Conservation (phyloP, 257 asterid genomes). For the Ehretia macrophylla region DNA sequence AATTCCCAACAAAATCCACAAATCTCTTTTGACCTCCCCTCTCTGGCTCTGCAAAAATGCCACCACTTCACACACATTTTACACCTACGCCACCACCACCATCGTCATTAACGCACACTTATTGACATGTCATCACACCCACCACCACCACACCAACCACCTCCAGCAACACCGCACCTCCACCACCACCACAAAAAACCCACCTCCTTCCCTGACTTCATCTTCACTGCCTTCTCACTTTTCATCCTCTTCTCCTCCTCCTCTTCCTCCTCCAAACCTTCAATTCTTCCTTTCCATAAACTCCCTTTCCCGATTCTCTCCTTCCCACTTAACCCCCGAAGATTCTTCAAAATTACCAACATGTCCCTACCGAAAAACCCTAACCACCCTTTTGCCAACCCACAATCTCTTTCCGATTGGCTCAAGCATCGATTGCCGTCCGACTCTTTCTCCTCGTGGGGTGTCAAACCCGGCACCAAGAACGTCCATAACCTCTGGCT, state of each 20-base stretch:
- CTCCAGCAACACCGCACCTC: conserved; percentile 28
- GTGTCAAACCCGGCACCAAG: conserved; percentile 89
- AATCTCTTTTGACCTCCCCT: conserved; percentile 1
- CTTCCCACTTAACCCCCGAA: conserved; percentile 49
- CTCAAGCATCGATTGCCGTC: conserved; percentile 68
- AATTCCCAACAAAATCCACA: not conserved
- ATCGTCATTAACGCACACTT: not conserved
- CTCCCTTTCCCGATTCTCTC: conserved; percentile 37
- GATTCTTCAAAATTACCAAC: conserved; percentile 39
- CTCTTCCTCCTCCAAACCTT: conserved; percentile 59
- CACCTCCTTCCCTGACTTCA: conserved; percentile 59
- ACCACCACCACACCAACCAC: conserved; percentile 30
- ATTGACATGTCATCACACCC: conserved; percentile 37
- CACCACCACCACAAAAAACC: conserved; percentile 45
- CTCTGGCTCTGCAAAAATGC: not conserved
- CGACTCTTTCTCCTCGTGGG: conserved; percentile 86
- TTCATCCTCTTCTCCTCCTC: conserved; percentile 58
- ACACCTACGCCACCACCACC: conserved; percentile 15
- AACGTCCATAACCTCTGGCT: conserved; percentile 85
- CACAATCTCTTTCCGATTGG: conserved; percentile 92
- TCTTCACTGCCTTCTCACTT: conserved; percentile 73
- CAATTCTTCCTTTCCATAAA: conserved; percentile 15
- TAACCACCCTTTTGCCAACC: conserved; percentile 54
- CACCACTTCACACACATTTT: conserved; percentile 4
- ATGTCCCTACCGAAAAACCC: conserved; percentile 49